Evolutionary conservation across 306 rosid species (phyloP).

Genomic region (Pterocarpus santalinus): DNA sequence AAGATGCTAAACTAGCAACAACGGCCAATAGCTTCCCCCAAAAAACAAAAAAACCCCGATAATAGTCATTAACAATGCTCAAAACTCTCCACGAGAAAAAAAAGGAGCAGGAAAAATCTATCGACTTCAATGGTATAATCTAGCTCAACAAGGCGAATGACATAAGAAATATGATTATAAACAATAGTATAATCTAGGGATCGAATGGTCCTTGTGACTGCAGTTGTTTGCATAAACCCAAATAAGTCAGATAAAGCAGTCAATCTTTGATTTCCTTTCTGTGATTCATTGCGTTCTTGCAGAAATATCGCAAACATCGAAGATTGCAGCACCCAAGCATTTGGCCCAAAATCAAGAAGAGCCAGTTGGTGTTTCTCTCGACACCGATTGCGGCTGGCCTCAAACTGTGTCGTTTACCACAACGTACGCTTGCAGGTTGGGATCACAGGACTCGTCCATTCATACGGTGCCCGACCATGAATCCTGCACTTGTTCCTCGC

Average conservation of each 20-base stretch:
- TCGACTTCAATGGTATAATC: too few relatives aligned
- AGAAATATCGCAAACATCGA: constrained; percentile 57
- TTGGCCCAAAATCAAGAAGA: constrained; percentile 65
- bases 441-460: constrained; percentile 46
- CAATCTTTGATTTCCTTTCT: constrained; percentile 61
- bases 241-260: constrained; percentile 53
- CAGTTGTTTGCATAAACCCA: constrained; percentile 59
- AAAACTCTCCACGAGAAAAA: too few relatives aligned
- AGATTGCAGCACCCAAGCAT: constrained; percentile 58
- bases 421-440: constrained; percentile 44
- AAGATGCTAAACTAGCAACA: background rate
- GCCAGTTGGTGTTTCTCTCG: constrained; percentile 55
- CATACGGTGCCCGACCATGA: constrained; percentile 49
- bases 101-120: too few relatives aligned
- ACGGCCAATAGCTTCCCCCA: too few relatives aligned
- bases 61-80: too few relatives aligned
- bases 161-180: too few relatives aligned
- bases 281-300: constrained; percentile 50
- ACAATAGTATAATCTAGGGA: too few relatives aligned
- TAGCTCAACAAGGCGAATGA: too few relatives aligned
- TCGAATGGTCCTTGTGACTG: constrained; percentile 53
- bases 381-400: constrained; percentile 41
- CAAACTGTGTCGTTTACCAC: constrained; percentile 33
- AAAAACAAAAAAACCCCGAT: too few relatives aligned
- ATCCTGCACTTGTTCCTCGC: background rate